Base-by-base conservation (phyloP, 2,329 filamentous ascomycete species). In the Aspergillus costaricaensis region DNA sequence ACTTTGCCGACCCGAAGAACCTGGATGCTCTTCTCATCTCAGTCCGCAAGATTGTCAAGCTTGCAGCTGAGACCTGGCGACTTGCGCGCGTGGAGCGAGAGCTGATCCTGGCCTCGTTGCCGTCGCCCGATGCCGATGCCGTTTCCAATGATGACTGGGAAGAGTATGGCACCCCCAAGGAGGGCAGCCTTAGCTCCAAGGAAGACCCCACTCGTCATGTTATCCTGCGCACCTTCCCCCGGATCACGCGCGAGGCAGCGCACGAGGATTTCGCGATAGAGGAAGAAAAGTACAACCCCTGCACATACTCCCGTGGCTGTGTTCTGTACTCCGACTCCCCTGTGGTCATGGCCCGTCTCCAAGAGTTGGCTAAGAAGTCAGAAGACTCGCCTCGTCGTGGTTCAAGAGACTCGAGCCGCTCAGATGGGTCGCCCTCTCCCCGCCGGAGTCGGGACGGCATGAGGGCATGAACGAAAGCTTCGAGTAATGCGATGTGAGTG, bases 1-100 rank as follows among this genome's bases (percentile, higher is more conserved):
- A 83, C 57, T 84, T 85, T 56, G 79, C 82, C 2, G 81, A 83
- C 56, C 79, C 80, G 3, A 79, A 76, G 49, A 78, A 81, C 55
- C 77, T 83, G 55, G 82, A 85, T 61, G 72, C 76, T n/a, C 77
- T 86, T 50, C 75, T 80, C 49, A 77, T 77, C 14, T 80, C 79
- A 3, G 81, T 86, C 5, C 79, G 83, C 41, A 78, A 81, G 59
- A 83, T 86, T 48, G 83, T 86, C 52, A 86, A 86, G 67, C 76
- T 84, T 19, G 84, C 84, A 2, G 83, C 83, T 1, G 82, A 86
- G 69, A 85, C 83, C 7, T 86, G 84, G 84, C 76, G 84, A 19
- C 82, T 83, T 67, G 84, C 83, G 5, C 80, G 84, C 9, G 79
- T 86, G 32, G 84, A 86, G 68, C 78, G 83, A 17, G 83, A 85